Base-by-base conservation (phyloP, 1,139 yeast species). In the Diutina ranongensis region DNA sequence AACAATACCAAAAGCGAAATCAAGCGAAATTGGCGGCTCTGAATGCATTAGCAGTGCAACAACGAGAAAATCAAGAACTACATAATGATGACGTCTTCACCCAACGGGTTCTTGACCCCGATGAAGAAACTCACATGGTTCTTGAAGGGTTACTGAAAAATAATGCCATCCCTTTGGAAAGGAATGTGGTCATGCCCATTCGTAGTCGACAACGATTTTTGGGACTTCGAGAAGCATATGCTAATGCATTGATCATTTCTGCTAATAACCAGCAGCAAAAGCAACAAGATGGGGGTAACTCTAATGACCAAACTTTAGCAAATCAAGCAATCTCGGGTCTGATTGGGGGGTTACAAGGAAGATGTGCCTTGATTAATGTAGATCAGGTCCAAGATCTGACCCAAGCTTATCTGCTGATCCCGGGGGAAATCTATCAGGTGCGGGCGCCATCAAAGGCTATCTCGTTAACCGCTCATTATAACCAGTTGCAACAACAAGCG, bases 81-180 rank as follows among this genome's bases (percentile, higher is more conserved):
- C 53, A 54, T 16, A 55, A 54, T 12, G 61, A 58, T 25, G 52
- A 56, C 10, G 55, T 53, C 36, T 52, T 51, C n/a, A 49, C 48
- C 15, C 55, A 57, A 40, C 59, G 58, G 47, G 59, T 66, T 4
- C 61, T 70, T 44, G 74, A 70, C 55, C 95, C 95, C 4, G 97
- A 92, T 56, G 96, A 88, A 59, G 99, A 94, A 57, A 87, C 96
- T 1, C 89, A 85, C 48, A 85, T 84, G 55, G 97, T 94, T 2
- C 68, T 94, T 59, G 92, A 86, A 51, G 97, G 97, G n/a, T 86
- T 92, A 31, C 75, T 84, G 12, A 72, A 85, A 54, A 82, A 88
- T 41, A 74, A 76, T 49, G 89, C 95, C 2, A 70, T 83, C 49
- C 97, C 97, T 1, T 63, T 89, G 49, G 97, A 89, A 57, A 66